Percentiles rank a stretch among this genome's conserved stretches.
Evolutionary conservation across 1,284 basidiomycete species (phyloP).

Genomic region (Puccinia triticina): DNA sequence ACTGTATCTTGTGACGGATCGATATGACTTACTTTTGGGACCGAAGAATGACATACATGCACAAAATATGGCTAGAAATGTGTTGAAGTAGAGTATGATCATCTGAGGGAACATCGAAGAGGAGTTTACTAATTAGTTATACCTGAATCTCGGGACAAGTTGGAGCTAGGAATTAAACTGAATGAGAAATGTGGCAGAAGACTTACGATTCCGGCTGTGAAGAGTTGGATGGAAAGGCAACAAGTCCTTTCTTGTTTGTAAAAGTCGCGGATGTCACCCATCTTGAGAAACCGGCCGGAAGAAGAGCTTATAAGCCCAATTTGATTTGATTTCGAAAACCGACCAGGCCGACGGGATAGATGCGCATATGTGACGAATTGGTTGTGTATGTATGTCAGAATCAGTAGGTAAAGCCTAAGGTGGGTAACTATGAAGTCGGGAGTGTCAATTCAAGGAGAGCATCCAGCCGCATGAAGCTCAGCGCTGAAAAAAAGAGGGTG

Average conservation of each 20-base stretch:
- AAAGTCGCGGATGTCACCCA: slow-evolving; percentile 47
- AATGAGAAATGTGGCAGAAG: background rate
- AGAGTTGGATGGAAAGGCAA: slow-evolving; percentile 44
- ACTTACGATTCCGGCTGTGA: slow-evolving; percentile 27
- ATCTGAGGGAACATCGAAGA: slow-evolving; percentile 10
- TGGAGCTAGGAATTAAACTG: background rate
- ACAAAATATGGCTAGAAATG: slow-evolving; percentile 31
- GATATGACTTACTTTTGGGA: slow-evolving; percentile 38
- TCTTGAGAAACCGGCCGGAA: background rate
- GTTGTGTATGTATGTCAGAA: background rate
- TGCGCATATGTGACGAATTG: background rate
- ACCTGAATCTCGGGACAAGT: background rate
- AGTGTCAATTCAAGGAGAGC: background rate
- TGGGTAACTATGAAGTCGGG: background rate
- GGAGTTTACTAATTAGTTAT: background rate
- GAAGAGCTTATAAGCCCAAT: background rate
- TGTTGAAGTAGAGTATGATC: slow-evolving; percentile 42
- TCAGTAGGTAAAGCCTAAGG: background rate
- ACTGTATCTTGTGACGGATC: background rate
- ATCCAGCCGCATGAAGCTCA: background rate
- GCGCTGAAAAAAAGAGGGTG: background rate
- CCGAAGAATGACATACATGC: slow-evolving; percentile 43
- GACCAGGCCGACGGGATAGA: background rate
- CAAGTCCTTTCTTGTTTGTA: slow-evolving; percentile 49
- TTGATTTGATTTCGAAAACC: background rate